Evolutionary conservation across 768 basidiomycete species (phyloP).

Genomic region (Steccherinum ochraceum): DNA sequence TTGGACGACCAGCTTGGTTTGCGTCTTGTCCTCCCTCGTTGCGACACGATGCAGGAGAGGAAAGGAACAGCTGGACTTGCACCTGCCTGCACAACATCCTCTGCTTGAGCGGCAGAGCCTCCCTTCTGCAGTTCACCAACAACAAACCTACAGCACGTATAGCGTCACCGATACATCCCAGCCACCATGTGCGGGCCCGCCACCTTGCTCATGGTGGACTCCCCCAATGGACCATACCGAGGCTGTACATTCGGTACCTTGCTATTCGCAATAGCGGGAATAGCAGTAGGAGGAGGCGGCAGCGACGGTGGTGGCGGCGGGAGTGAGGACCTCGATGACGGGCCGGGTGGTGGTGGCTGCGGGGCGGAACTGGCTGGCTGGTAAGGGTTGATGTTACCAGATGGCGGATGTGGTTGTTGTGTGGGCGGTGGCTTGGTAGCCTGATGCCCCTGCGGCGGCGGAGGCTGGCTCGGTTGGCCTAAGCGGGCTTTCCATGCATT

Average conservation of each 20-base stretch:
- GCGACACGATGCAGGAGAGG: too few relatives aligned
- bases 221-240: slow-evolving; percentile 60
- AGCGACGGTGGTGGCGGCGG: slow-evolving; percentile 18
- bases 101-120: too few relatives aligned
- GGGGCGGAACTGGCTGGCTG: too few relatives aligned
- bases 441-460: slow-evolving; percentile 19
- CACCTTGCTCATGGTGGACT: slow-evolving; percentile 69
- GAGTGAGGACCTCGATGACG: slow-evolving; percentile 17
- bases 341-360: neutral
- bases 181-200: slow-evolving; percentile 53
- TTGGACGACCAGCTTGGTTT: too few relatives aligned
- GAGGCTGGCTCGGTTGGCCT: slow-evolving; percentile 20
- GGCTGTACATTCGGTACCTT: slow-evolving; percentile 29
- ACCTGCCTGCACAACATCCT: too few relatives aligned
- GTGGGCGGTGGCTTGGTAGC: slow-evolving; percentile 6
- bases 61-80: too few relatives aligned
- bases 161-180: slow-evolving; percentile 59
- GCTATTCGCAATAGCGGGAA: slow-evolving; percentile 14
- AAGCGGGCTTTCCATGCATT: slow-evolving; percentile 70
- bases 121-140: too few relatives aligned
- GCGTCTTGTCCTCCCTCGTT: too few relatives aligned
- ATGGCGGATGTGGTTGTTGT: slow-evolving; percentile 6
- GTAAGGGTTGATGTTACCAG: neutral
- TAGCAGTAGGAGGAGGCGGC: slow-evolving; percentile 5
- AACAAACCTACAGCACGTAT: too few relatives aligned